These are phyloP conservation scores for Pseudevernia furfuracea DNA, from an alignment of 495 filamentous ascomycete genomes.

Conservation along the genomic window DNA sequence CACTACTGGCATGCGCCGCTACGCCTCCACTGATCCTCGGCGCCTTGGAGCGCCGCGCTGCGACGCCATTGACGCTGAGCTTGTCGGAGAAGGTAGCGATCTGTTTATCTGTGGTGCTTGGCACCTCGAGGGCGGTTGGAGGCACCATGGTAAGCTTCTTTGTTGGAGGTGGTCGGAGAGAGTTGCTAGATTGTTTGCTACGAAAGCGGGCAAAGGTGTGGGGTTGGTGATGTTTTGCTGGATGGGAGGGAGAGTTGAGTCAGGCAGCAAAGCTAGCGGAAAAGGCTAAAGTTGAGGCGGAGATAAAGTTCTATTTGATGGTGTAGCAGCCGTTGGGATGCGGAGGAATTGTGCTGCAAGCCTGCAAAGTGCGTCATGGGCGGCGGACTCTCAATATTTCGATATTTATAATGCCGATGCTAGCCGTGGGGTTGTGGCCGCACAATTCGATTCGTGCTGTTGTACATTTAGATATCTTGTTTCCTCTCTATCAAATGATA, in stretches of 20 bases:
- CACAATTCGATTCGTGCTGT: neutral
- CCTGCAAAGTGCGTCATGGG: too few relatives aligned
- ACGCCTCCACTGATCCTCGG: constrained; percentile 63
- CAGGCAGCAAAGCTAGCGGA: too few relatives aligned
- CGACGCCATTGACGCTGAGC: constrained; percentile 63
- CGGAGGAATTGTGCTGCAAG: neutral
- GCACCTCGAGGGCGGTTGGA: constrained; percentile 37
- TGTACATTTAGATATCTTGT: neutral
- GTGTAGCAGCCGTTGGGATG: neutral
- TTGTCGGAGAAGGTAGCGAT: constrained; percentile 45
- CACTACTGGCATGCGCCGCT: constrained; percentile 68
- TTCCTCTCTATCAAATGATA: neutral
- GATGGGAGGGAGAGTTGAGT: neutral
- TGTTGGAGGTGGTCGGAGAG: neutral
- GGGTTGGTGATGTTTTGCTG: neutral
- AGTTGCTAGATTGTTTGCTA: too few relatives aligned
- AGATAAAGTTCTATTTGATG: constrained; percentile 2
- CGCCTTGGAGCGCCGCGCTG: constrained; percentile 58
- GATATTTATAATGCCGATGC: constrained; percentile 17
- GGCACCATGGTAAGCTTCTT: constrained; percentile 25
- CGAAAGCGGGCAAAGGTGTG: too few relatives aligned
- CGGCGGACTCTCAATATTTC: too few relatives aligned
- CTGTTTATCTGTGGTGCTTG: constrained; percentile 36
- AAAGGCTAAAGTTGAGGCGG: neutral
- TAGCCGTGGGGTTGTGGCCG: constrained; percentile 7